Conservation (phyloP, 768 basidiomycete species). For the Artomyces pyxidatus region DNA sequence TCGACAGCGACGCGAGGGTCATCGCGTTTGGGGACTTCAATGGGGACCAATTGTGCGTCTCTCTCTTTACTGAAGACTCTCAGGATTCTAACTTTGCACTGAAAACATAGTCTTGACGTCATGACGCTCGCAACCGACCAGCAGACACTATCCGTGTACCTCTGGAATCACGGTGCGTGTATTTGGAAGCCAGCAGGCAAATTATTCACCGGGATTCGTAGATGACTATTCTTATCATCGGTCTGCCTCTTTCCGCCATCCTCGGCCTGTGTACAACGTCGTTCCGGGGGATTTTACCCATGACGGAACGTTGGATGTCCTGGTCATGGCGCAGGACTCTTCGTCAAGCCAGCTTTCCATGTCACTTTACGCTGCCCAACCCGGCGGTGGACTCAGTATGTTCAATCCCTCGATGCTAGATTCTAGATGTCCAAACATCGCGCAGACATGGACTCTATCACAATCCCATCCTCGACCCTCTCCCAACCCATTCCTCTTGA, state of each 20-base stretch:
- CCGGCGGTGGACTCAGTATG: conserved; percentile 61
- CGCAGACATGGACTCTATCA: conserved; percentile 30
- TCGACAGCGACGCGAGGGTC: conserved; percentile 63
- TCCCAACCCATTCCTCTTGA: conserved; percentile 86
- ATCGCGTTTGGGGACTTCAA: conserved; percentile 94
- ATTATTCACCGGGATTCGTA: conserved; percentile 20
- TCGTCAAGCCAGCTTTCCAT: conserved; percentile 49
- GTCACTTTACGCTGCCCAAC: conserved; percentile 58
- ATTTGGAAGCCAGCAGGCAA: background rate
- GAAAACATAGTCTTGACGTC: conserved; percentile 59
- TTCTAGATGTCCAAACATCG: background rate
- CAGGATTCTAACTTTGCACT: background rate
- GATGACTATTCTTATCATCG: conserved; percentile 51
- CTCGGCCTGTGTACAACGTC: conserved; percentile 61
- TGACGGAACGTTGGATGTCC: conserved; percentile 82
- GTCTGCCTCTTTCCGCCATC: conserved; percentile 46
- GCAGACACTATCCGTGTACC: conserved; percentile 63
- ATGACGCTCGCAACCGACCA: conserved; percentile 71
- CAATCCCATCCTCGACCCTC: conserved; percentile 53
- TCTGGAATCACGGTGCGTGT: conserved; percentile 76
- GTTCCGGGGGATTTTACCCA: conserved; percentile 92
- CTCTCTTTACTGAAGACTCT: background rate
- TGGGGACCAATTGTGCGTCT: conserved; percentile 85
- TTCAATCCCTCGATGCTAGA: background rate
- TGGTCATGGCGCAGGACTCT: conserved; percentile 70